phyloP scores from a whole-genome alignment of 2,329 filamentous ascomycete species.

The Apiospora aurea region DNA sequence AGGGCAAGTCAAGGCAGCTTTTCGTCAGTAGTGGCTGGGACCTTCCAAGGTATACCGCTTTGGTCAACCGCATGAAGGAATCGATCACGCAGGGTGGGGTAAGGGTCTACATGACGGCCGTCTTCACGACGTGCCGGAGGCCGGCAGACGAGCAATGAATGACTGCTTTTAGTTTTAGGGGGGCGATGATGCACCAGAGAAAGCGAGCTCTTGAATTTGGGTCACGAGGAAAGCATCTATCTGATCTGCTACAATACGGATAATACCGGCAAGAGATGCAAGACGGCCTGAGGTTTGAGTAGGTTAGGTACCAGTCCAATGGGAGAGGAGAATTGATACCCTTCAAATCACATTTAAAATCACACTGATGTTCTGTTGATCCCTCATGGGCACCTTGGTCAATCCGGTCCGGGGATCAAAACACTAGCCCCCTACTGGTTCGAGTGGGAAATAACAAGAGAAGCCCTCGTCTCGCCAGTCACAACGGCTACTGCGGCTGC shows the following conservation, averaged over 20 bases:
- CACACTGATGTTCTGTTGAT: too few species aligned
- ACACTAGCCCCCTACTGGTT: not conserved
- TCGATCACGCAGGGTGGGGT: not conserved
- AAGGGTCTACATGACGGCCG: slow-evolving; percentile 16
- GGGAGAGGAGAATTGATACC: slow-evolving; percentile 8
- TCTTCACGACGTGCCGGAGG: slow-evolving; percentile 11
- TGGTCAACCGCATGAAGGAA: not conserved
- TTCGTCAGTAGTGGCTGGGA: slow-evolving; percentile 21
- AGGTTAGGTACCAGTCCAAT: not conserved
- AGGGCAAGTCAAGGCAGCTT: slow-evolving; percentile 14
- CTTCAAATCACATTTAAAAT: not conserved
- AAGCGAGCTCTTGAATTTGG: not conserved
- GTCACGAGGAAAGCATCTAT: not conserved
- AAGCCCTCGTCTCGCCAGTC: too few species aligned
- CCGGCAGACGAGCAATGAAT: slow-evolving; percentile 8
- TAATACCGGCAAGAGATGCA: not conserved
- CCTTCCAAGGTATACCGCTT: not conserved
- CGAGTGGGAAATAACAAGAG: not conserved
- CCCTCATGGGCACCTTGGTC: not conserved
- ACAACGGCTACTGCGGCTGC: not conserved
- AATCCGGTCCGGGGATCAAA: not conserved
- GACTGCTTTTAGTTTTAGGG: not conserved
- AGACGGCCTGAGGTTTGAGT: not conserved
- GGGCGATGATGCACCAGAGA: not conserved
- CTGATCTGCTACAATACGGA: not conserved